Percentiles rank a stretch among this genome's conserved stretches.
phyloP scores from a whole-genome alignment of 164 flowering plant species.

The Pachysandra terminalis region DNA sequence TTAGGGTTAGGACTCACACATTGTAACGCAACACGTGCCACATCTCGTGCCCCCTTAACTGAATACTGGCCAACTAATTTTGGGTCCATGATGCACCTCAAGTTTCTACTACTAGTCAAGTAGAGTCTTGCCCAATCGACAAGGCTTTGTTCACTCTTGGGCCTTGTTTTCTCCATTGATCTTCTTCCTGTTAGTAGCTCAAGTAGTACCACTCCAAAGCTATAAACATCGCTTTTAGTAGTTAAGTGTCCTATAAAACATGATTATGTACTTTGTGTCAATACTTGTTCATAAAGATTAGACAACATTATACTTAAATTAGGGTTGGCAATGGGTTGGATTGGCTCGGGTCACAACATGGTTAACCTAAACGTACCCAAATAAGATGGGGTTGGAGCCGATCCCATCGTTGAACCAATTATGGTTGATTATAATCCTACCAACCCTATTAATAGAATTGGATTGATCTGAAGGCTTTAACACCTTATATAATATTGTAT shows the following conservation, averaged over 20 bases:
- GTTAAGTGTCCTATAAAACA: constrained; percentile 76
- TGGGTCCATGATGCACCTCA: constrained; percentile 76
- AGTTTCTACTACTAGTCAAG: constrained; percentile 60
- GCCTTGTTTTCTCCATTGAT: constrained; percentile 67
- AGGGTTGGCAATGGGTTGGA: too few species aligned
- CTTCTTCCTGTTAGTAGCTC: constrained; percentile 88
- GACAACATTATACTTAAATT: too few species aligned
- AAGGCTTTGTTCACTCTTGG: constrained; percentile 72
- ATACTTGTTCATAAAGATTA: too few species aligned
- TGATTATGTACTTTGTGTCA: background rate
- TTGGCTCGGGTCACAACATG: too few species aligned
- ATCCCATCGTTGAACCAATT: too few species aligned
- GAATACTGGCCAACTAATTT: constrained; percentile 85
- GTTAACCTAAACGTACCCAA: too few species aligned
- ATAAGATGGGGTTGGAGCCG: too few species aligned
- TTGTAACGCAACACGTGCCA: constrained; percentile 60
- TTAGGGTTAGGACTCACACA: constrained; percentile 78
- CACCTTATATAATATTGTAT: too few species aligned
- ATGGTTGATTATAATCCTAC: too few species aligned
- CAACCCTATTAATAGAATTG: too few species aligned
- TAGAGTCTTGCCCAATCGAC: constrained; percentile 83
- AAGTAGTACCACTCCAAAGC: constrained; percentile 90
- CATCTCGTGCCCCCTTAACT: constrained; percentile 74
- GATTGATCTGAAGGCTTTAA: too few species aligned
- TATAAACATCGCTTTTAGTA: constrained; percentile 86